Base-by-base conservation (phyloP, 2,329 filamentous ascomycete species). In the Eutypa lata region DNA sequence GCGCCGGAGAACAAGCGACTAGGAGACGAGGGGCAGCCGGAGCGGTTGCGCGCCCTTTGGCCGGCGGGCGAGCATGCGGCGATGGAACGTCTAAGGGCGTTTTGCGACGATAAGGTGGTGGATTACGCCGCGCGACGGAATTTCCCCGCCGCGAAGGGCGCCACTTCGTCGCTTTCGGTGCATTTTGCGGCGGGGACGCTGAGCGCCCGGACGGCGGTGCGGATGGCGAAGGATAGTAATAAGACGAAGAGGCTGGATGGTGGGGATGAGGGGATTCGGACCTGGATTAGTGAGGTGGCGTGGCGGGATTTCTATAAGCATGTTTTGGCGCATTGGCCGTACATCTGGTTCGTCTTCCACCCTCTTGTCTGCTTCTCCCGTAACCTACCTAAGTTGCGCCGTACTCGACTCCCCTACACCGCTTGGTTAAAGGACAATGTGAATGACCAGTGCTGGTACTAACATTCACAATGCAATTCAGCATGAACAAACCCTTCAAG, bases 231-330 rank as follows among this genome's bases (percentile, higher is more conserved):
- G 26, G 64, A 67, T 22, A 58, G 59, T 8, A 68, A 68, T 49
- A 67, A 62, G 53, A 81, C 80, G 1, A 83, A 81, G 66, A 82
- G 83, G 53, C 77, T 96, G 2, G 82, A 91, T 54, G 81, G 75
- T 1, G 87, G 88, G 0, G 78, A 80, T 19, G 71, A 81, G 16
- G 89, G 89, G 0, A 86, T 89, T 52, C 76, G 80, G 48, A 76
- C 78, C 0, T 95, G 90, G 90, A 90, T 94, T 57, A 86, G 86
- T 50, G 90, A 95, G 68, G 78, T 95, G 3, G 90, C 89, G 0
- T 94, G 90, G 90, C 78, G 90, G 14, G 90, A 95, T 63, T 95
- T 95, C 64, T 95, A 95, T 73, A 90, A 87, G 63, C 89, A 94
- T 66, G 89, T 96, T 3, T 73, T 96, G 5, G 89, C 86, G 0